phyloP scores from a whole-genome alignment of 805 yeast genomes.

The Jamesozyma lodderae region DNA sequence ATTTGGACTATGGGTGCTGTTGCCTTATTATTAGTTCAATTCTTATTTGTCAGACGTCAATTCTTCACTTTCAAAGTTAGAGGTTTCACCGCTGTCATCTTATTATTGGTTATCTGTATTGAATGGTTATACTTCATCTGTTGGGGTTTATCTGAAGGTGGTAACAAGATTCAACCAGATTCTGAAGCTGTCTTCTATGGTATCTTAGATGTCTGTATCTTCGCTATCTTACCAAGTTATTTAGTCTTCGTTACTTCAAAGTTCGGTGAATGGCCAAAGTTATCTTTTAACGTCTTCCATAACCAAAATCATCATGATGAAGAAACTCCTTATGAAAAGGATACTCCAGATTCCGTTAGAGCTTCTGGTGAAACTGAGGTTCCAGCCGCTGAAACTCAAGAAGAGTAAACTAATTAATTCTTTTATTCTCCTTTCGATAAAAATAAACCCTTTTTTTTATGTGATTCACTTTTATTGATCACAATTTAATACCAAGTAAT shows the following conservation, averaged over 20 bases:
- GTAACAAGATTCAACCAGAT: conserved; percentile 45
- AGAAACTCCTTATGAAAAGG: conserved; percentile 11
- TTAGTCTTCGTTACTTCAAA: conserved; percentile 12
- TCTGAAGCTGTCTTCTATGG: conserved; percentile 49
- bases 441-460: no score
- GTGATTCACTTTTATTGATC: no score
- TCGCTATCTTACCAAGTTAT: conserved; percentile 35
- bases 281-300: conserved; percentile 1
- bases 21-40: conserved; percentile 35
- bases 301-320: conserved; percentile 6
- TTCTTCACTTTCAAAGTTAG: conserved; percentile 13
- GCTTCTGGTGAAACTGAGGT: conserved; percentile 32
- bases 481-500: no score
- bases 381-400: conserved; percentile 5
- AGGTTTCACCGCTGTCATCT: conserved; percentile 1
- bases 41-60: conserved; percentile 26
- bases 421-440: no score
- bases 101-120: conserved; percentile 18
- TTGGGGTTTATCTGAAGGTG: conserved; percentile 51
- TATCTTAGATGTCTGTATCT: conserved; percentile 39
- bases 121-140: conserved; percentile 36
- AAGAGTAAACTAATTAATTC: no score
- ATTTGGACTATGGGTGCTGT: conserved; percentile 48
- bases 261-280: conserved; percentile 1
- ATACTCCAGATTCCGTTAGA: conserved; percentile 19